These are phyloP conservation scores for Plasmodium coatneyi DNA, from an alignment of 169 alveolate species.

Conservation along the genomic window DNA sequence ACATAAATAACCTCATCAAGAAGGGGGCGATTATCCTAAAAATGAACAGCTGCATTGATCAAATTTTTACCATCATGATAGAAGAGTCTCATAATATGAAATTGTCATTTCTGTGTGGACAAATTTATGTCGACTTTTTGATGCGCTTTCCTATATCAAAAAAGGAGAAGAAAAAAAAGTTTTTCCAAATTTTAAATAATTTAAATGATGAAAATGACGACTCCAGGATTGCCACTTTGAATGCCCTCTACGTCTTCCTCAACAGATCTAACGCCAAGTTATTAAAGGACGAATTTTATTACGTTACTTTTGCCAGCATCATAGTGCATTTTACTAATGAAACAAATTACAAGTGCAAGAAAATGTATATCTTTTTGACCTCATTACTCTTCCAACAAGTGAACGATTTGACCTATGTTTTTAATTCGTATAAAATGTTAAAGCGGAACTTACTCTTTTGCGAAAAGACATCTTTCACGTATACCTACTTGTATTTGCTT, in stretches of 20 bases:
- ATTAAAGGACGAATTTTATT: conserved; percentile 64
- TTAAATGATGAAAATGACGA: conserved; percentile 63
- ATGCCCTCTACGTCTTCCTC: conserved; percentile 37
- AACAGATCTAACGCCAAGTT: conserved; percentile 52
- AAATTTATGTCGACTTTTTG: conserved; percentile 69
- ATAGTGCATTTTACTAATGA: conserved; percentile 65
- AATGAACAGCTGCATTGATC: conserved; percentile 59
- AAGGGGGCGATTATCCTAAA: conserved; percentile 21
- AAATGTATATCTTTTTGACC: conserved; percentile 50
- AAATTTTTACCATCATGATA: conserved; percentile 67
- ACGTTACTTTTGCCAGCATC: conserved; percentile 20
- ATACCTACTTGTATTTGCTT: conserved; percentile 40
- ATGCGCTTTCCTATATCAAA: conserved; percentile 58
- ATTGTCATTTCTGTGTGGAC: conserved; percentile 74
- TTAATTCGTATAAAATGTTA: conserved; percentile 59
- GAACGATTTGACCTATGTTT: conserved; percentile 58
- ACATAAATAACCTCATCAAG: conserved; percentile 30
- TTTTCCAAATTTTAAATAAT: conserved; percentile 39
- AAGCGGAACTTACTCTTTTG: conserved; percentile 10
- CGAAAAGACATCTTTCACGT: conserved; percentile 12
- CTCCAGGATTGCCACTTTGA: conserved; percentile 57
- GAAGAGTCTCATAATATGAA: conserved; percentile 69
- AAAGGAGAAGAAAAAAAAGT: conserved; percentile 55
- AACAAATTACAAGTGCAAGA: conserved; percentile 59
- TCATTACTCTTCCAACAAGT: conserved; percentile 63